phyloP scores from a whole-genome alignment of 2,329 filamentous ascomycete species.

The Fusarium sororula region DNA sequence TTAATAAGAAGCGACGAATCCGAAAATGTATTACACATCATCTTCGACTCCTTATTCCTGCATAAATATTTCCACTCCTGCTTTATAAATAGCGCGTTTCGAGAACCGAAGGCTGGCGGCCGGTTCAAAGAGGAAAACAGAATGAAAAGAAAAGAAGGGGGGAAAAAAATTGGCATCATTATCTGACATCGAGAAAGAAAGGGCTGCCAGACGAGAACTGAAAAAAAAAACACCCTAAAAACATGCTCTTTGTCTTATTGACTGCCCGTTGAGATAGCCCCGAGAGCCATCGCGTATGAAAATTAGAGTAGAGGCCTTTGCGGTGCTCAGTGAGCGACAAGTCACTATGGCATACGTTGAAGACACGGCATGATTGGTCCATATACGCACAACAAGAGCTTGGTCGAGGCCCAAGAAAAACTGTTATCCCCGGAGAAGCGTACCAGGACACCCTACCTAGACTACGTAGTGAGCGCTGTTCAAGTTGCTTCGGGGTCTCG shows the following conservation, averaged over 20 bases:
- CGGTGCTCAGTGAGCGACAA: neutral
- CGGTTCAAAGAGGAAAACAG: neutral
- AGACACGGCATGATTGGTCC: neutral
- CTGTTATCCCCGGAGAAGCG: neutral
- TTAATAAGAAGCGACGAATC: neutral
- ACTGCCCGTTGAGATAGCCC: neutral
- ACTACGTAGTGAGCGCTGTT: neutral
- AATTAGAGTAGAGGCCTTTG: neutral
- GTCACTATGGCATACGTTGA: neutral
- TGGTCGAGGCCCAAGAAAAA: neutral
- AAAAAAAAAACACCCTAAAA: too few species aligned
- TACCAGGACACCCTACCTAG: neutral
- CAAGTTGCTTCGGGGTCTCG: neutral
- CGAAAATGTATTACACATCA: neutral
- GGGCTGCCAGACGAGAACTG: too few species aligned
- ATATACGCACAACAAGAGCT: neutral
- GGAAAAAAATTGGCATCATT: neutral
- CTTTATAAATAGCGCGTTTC: constrained; percentile 12
- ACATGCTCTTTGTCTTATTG: neutral
- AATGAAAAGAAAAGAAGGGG: neutral
- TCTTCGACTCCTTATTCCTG: constrained; percentile 29
- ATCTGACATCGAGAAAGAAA: neutral
- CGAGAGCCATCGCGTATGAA: neutral
- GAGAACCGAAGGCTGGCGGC: neutral
- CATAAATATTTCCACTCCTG: neutral